Evolutionary conservation across 345 rosid genomes (phyloP).

Genomic region (Eucalyptus sp.): DNA sequence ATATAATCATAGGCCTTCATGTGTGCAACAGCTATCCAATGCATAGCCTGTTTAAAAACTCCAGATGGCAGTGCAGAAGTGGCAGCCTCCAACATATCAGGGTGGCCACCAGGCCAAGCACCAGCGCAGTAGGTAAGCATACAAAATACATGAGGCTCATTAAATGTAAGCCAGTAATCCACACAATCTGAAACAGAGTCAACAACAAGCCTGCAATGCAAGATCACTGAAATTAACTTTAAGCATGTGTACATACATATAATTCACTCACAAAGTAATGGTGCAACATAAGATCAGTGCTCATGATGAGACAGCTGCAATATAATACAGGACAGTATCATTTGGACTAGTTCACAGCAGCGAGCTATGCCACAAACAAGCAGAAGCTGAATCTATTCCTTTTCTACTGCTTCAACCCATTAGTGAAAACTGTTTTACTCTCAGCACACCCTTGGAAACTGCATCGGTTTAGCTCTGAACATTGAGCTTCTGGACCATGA

Average conservation of each 20-base stretch:
- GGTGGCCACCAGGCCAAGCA: conserved; percentile 97
- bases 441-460: background rate
- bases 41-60: conserved; percentile 71
- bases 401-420: background rate
- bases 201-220: conserved; percentile 67
- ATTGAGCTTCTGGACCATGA: background rate
- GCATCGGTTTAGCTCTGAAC: background rate
- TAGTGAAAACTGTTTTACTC: background rate
- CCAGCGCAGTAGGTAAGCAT: conserved; percentile 96
- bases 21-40: conserved; percentile 84
- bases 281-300: background rate
- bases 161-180: conserved; percentile 89
- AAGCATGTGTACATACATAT: background rate
- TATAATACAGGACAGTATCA: background rate
- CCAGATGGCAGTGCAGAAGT: conserved; percentile 86
- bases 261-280: background rate
- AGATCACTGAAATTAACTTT: background rate
- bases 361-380: background rate
- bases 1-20: conserved; percentile 75
- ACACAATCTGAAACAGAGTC: conserved; percentile 64
- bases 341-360: background rate
- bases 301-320: background rate
- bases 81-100: conserved; percentile 83
- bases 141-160: conserved; percentile 84
- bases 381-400: background rate